Conservation (phyloP, 208 protist genomes). For the Crithidia bombi region DNA sequence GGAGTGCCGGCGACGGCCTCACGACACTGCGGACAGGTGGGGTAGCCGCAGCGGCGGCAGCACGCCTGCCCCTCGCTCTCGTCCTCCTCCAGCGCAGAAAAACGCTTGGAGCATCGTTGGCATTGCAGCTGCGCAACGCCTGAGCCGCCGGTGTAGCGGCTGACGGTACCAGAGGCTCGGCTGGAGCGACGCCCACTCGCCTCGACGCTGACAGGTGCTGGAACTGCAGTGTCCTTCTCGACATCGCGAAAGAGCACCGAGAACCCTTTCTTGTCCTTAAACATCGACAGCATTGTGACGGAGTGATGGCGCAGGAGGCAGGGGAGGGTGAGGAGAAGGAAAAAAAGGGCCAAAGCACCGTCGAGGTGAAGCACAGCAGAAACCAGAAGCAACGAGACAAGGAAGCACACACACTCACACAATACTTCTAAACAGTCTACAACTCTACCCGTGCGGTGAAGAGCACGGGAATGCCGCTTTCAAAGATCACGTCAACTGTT, state of each 20-base stretch:
- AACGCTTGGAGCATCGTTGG: slow-evolving; percentile 62
- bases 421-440: too few relatives aligned
- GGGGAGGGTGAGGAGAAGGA: not conserved
- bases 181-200: not conserved
- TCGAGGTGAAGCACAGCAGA: not conserved
- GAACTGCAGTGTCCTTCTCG: not conserved
- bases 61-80: not conserved
- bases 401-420: too few relatives aligned
- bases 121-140: slow-evolving; percentile 38
- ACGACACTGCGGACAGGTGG: slow-evolving; percentile 61
- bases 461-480: too few relatives aligned
- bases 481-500: too few relatives aligned
- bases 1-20: slow-evolving; percentile 25
- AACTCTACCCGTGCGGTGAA: too few relatives aligned
- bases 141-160: slow-evolving; percentile 2
- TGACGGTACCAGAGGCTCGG: not conserved
- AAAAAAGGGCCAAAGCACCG: not conserved
- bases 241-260: slow-evolving; percentile 49
- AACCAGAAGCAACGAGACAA: not conserved
- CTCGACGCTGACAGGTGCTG: not conserved
- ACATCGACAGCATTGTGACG: slow-evolving; percentile 75
- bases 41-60: slow-evolving; percentile 70
- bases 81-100: slow-evolving; percentile 23
- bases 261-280: slow-evolving; percentile 74
- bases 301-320: too few relatives aligned